Evolutionary conservation across 2,329 filamentous ascomycete genomes (phyloP), one percentile per base, ranked within the genome.

Genomic region (Metarhizium humberi): DNA sequence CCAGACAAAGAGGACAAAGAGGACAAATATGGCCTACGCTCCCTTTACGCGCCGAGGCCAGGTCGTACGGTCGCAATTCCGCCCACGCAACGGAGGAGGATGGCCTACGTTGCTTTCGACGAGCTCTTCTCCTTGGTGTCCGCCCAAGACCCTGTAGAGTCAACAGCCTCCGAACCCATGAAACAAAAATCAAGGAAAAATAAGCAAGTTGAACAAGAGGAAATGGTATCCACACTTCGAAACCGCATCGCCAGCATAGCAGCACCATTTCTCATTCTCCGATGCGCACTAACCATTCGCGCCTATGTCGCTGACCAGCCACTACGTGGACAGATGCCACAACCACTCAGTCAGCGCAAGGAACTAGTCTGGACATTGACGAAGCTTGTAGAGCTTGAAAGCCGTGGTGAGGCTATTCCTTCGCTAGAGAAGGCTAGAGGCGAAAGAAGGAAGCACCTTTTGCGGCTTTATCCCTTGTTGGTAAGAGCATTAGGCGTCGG

Each of bases 251-350:
- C 92, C 0, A 80, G 84, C 65, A 87, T 87, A 3, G 82, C 86
- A 0, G 86, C 89, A 0, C 90, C 90, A 0, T 92, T 90, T 63
- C 78, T 97, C 3, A 86, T 97, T 48, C 75, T 96, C 2, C 85
- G 94, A 3, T 84, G 88, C 13, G 90, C 88, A 0, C 75, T 96
- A 16, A 85, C 89, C 0, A 73, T 97, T n/a, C 85, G 90, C 55
- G 78, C 86, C 1, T 97, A 95, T 66, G 85, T 95, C 49, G 88
- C 91, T 4, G 94, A 99, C 68, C 92, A 96, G 66, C 92, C 92
- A 1, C 75, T 99, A 20, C 80, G 94, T 14, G 92, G 94, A 0
- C 81, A 85, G 51, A 94, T 95, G 84, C 94, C 94, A 4, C 89
- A 94, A 67, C 92, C 92, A 0, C 76, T 90, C 5, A 86, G 84